Evolutionary conservation across 345 rosid species (phyloP).

Genomic region (Microthlaspi erraticum): DNA sequence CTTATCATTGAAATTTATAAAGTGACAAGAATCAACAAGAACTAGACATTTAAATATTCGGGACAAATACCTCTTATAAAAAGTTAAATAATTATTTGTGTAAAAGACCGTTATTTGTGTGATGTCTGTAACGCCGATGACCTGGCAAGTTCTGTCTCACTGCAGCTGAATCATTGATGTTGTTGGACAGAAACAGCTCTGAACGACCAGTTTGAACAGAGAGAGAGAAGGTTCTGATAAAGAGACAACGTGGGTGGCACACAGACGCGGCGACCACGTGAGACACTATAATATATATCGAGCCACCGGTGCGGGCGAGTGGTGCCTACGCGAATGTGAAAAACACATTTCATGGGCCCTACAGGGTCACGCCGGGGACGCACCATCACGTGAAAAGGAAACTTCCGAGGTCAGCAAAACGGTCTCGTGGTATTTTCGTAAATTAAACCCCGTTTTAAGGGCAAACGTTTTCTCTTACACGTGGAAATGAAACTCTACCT

Average conservation of each 20-base stretch:
- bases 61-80: not conserved
- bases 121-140: constrained; percentile 28
- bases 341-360: constrained; percentile 28
- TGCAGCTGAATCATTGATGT: constrained; percentile 24
- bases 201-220: constrained; percentile 45
- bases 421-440: constrained; percentile 33
- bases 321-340: constrained; percentile 22
- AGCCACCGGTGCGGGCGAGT: constrained; percentile 41
- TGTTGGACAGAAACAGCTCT: constrained; percentile 38
- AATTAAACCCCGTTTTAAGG: constrained; percentile 1
- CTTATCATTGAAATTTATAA: not conserved
- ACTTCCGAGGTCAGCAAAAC: constrained; percentile 40
- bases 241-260: constrained; percentile 40
- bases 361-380: constrained; percentile 46
- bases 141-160: constrained; percentile 42
- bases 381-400: constrained; percentile 46
- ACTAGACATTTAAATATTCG: not conserved
- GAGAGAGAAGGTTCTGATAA: constrained; percentile 43
- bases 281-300: constrained; percentile 23
- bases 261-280: constrained; percentile 42
- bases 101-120: constrained; percentile 39
- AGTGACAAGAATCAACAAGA: not conserved
- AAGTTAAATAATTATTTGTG: not conserved
- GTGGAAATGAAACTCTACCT: constrained; percentile 16
- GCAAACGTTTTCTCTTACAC: constrained; percentile 17